Evolutionary conservation across 2,329 filamentous ascomycete species (phyloP).

Genomic region (Trichoderma oligosporum): DNA sequence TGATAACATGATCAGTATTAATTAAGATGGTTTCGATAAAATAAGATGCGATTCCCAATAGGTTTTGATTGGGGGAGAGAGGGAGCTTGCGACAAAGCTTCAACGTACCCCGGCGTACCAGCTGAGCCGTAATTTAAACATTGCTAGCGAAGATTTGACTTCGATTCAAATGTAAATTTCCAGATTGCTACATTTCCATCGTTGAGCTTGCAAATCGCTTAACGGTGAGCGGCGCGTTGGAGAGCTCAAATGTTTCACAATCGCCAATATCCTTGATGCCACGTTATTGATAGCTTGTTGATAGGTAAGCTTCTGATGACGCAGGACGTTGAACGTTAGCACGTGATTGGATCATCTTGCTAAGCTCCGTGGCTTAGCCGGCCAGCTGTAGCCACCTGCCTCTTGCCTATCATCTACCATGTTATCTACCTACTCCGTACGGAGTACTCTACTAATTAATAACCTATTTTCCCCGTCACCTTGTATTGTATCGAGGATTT

Average conservation of each 20-base stretch:
- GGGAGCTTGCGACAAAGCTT: constrained; percentile 2
- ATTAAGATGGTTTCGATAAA: background rate
- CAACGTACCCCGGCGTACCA: constrained; percentile 59
- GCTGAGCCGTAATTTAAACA: constrained; percentile 53
- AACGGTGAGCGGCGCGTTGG: background rate
- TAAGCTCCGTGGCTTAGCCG: constrained; percentile 14
- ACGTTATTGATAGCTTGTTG: constrained; percentile 17
- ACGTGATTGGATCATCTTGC: constrained; percentile 10
- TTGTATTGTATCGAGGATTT: too few relatives aligned
- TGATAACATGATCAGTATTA: constrained; percentile 33
- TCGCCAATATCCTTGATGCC: constrained; percentile 18
- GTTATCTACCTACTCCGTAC: too few relatives aligned
- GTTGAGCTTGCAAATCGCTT: background rate
- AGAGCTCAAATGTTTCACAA: constrained; percentile 1
- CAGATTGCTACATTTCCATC: constrained; percentile 19
- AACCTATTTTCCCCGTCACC: too few relatives aligned
- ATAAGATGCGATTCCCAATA: too few relatives aligned
- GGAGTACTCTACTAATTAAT: too few relatives aligned
- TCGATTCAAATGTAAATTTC: background rate
- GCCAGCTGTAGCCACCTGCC: background rate
- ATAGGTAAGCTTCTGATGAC: constrained; percentile 17
- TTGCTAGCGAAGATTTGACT: constrained; percentile 21
- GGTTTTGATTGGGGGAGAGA: constrained; percentile 4
- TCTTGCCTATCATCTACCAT: background rate
- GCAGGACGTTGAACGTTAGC: constrained; percentile 4